A percentile compares a stretch with the other conserved stretches of the same genome.
phyloP scores from a whole-genome alignment of 2,329 filamentous ascomycete species.

The Aspergillus sp. region DNA sequence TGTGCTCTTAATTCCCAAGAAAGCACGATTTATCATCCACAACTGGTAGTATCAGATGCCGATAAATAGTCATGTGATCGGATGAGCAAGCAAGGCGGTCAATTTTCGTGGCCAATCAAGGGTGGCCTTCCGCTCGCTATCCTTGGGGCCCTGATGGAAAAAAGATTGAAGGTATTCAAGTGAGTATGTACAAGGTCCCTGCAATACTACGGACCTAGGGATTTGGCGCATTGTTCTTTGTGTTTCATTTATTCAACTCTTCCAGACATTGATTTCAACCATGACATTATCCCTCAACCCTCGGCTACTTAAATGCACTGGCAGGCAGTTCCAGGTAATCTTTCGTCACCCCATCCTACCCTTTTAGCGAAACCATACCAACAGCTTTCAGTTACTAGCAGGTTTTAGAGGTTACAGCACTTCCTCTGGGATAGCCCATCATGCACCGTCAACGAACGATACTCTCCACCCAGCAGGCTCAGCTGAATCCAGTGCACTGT shows the following conservation, averaged over 20 bases:
- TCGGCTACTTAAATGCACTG: slow-evolving; percentile 2
- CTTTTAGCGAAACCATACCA: not conserved
- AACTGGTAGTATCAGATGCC: too few relatives aligned
- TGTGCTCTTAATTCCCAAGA: too few relatives aligned
- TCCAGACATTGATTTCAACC: not conserved
- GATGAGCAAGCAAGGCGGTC: not conserved
- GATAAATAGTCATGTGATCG: not conserved
- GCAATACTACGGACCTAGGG: not conserved
- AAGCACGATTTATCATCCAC: too few relatives aligned
- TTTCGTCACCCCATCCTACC: not conserved
- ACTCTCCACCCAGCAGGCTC: not conserved
- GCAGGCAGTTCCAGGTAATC: slow-evolving; percentile 17
- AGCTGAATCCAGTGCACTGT: not conserved
- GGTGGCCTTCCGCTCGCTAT: not conserved
- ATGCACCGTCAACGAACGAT: slow-evolving; percentile 8
- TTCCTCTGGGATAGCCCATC: slow-evolving; percentile 2
- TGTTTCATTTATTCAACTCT: not conserved
- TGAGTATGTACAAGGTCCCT: not conserved
- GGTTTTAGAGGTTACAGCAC: not conserved
- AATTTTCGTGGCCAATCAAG: not conserved
- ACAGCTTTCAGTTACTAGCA: not conserved
- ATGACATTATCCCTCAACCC: slow-evolving; percentile 12
- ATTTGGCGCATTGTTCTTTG: not conserved
- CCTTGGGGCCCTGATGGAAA: not conserved
- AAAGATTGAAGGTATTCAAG: not conserved